Evolutionary conservation across 495 filamentous ascomycete species (phyloP).

Genomic region (Talaromyces adpressus): DNA sequence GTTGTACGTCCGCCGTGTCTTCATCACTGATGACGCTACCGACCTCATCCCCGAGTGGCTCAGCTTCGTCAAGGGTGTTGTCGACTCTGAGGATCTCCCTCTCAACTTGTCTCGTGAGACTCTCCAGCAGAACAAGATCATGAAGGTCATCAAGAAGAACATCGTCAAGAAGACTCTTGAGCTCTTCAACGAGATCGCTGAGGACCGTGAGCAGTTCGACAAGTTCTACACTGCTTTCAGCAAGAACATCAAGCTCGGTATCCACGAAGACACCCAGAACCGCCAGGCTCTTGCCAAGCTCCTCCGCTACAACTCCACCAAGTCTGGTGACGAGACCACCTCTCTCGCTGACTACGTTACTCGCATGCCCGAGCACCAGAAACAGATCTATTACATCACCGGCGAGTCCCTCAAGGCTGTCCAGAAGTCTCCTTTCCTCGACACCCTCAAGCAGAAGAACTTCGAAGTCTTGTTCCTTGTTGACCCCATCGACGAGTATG

Average conservation of each 20-base stretch:
- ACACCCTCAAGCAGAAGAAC: constrained; percentile 98
- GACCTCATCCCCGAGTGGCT: constrained; percentile 99
- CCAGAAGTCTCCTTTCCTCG: constrained; percentile 95
- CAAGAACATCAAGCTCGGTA: constrained; percentile 99
- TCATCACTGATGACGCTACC: constrained; percentile 99
- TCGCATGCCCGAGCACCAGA: constrained; percentile 99
- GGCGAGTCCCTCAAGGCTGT: constrained; percentile 99
- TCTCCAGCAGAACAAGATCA: constrained; percentile 99
- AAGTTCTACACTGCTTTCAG: constrained; percentile 99
- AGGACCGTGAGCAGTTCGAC: constrained; percentile 99
- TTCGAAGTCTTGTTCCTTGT: constrained; percentile 99
- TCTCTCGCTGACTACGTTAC: constrained; percentile 95
- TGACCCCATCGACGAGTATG: constrained; percentile 99
- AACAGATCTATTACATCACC: constrained; percentile 99
- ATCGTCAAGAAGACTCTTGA: constrained; percentile 99
- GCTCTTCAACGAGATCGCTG: constrained; percentile 96
- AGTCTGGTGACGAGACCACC: constrained; percentile 92
- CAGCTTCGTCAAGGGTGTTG: constrained; percentile 98
- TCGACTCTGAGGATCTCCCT: constrained; percentile 98
- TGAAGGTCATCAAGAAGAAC: constrained; percentile 99
- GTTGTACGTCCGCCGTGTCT: constrained; percentile 98
- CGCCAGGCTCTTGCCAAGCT: constrained; percentile 90
- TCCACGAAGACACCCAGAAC: constrained; percentile 99
- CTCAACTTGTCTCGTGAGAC: constrained; percentile 99
- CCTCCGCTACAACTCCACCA: constrained; percentile 96